Evolutionary conservation across 2,329 filamentous ascomycete genomes (phyloP).

Genomic region (Exophiala lecanii-corni): DNA sequence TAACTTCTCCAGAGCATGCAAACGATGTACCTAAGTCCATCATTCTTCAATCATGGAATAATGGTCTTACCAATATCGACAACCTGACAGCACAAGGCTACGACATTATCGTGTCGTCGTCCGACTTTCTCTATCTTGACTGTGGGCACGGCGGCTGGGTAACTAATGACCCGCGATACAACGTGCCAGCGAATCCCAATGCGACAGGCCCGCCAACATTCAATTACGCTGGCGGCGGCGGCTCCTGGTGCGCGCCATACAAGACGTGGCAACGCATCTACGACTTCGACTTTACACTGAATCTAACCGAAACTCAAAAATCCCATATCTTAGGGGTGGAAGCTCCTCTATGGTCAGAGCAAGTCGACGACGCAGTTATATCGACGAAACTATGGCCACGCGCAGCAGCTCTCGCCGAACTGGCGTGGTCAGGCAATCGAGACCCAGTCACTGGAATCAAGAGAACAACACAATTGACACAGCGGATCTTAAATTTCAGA

Average conservation of each 20-base stretch:
- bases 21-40: conserved; percentile 45
- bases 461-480: conserved; percentile 50
- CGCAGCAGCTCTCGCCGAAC: conserved; percentile 52
- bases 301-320: conserved; percentile 44
- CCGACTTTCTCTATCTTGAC: conserved; percentile 55
- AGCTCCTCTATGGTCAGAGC: conserved; percentile 52
- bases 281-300: conserved; percentile 52
- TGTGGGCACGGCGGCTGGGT: conserved; percentile 53
- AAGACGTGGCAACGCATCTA: conserved; percentile 60
- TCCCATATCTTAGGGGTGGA: conserved; percentile 50
- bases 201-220: conserved; percentile 40
- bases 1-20: conserved; percentile 43
- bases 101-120: conserved; percentile 53
- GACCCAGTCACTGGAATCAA: conserved; percentile 45
- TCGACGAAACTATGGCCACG: conserved; percentile 53
- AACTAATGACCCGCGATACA: conserved; percentile 53
- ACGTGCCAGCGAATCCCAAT: conserved; percentile 50
- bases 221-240: conserved; percentile 52
- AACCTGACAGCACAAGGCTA: conserved; percentile 49
- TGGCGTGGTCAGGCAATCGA: conserved; percentile 53
- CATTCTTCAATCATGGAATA: conserved; percentile 54
- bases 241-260: conserved; percentile 56
- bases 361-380: conserved; percentile 51
- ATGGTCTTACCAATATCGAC: conserved; percentile 47
- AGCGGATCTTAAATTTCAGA: conserved; percentile 55